These are phyloP conservation scores for Sclerotinia glacialis DNA, from an alignment of 2,329 filamentous ascomycete species.

Conservation along the genomic window DNA sequence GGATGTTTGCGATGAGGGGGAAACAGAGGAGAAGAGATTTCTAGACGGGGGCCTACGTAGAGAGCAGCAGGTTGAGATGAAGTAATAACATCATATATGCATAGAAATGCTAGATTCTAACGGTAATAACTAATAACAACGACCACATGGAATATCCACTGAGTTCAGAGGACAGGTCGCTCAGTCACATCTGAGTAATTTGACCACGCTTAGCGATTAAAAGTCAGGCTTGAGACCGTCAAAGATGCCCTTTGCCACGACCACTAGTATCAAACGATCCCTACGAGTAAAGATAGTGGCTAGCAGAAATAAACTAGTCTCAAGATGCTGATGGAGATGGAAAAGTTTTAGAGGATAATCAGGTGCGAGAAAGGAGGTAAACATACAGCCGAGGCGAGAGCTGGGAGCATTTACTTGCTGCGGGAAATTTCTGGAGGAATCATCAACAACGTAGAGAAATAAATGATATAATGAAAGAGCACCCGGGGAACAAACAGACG, in stretches of 20 bases:
- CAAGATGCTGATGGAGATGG: background rate
- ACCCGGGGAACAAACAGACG: no score
- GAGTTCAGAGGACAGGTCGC: background rate
- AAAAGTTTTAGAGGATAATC: no score
- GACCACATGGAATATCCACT: background rate
- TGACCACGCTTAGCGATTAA: no score
- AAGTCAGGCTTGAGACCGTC: background rate
- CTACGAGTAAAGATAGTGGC: background rate
- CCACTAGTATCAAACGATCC: background rate
- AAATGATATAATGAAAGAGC: no score
- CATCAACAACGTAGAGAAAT: background rate
- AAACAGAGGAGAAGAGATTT: background rate
- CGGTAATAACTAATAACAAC: background rate
- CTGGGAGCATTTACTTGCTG: background rate
- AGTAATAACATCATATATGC: background rate
- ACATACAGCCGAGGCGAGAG: background rate
- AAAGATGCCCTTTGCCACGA: background rate
- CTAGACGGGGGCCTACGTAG: background rate
- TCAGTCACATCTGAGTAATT: background rate
- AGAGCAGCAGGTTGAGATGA: background rate
- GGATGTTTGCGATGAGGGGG: no score
- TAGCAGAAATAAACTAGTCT: background rate
- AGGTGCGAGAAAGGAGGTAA: background rate
- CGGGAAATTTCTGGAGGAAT: background rate
- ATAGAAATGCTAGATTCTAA: background rate